These are phyloP conservation scores for Aphanomyces stellatus DNA, from an alignment of 352 stramenopile species.

Conservation along the genomic window DNA sequence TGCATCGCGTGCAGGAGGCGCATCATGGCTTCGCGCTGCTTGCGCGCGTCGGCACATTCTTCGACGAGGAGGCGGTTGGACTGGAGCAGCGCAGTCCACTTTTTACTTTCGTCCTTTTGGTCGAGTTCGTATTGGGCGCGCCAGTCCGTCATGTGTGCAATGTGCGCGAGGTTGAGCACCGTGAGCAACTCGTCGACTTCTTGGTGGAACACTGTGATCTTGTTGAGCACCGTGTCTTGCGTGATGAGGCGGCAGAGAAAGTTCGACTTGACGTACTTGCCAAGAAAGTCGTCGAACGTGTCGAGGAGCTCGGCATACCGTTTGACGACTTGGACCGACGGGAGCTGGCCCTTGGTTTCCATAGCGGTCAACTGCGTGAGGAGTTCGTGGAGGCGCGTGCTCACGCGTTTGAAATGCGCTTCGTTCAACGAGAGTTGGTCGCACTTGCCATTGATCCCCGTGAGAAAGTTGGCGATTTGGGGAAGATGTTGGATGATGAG, in stretches of 20 bases:
- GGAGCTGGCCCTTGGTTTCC: constrained; percentile 2
- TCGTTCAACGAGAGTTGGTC: constrained; percentile 5
- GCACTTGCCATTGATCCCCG: constrained; percentile 4
- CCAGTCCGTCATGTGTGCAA: constrained; percentile 15
- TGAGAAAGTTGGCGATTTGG: neutral
- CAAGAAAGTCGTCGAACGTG: neutral
- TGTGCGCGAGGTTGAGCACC: constrained; percentile 10
- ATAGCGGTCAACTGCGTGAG: neutral
- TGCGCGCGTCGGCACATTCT: neutral
- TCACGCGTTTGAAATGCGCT: constrained; percentile 5
- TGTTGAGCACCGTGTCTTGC: constrained; percentile 2
- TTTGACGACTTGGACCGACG: constrained; percentile 8
- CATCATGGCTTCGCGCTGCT: constrained; percentile 4
- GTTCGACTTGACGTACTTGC: neutral
- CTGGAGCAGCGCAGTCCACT: neutral
- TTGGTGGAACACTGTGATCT: constrained; percentile 11
- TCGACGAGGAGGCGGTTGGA: constrained; percentile 1
- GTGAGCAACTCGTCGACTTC: constrained; percentile 5
- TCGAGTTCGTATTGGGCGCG: constrained; percentile 4
- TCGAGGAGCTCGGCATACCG: constrained; percentile 2
- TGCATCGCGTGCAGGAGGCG: constrained; percentile 1
- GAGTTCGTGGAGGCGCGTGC: neutral
- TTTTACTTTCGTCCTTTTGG: neutral
- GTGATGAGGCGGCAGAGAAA: constrained; percentile 1
- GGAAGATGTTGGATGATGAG: neutral